A percentile compares a stretch with the other conserved stretches of the same genome.
Evolutionary conservation across 257 asterid genomes (phyloP).

Genomic region (Plectranthus barbatus): DNA sequence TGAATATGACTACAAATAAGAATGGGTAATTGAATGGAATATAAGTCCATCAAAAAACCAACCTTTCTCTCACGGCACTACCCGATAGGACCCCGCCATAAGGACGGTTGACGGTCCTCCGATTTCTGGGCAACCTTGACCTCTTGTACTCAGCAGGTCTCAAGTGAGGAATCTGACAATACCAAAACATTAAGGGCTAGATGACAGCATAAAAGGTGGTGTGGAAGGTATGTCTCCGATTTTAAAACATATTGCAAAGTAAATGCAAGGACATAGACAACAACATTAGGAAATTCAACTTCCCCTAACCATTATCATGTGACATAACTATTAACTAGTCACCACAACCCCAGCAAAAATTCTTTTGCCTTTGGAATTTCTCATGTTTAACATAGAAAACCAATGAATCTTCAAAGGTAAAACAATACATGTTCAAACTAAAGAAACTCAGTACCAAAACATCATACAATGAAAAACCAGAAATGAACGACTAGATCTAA

Average conservation of each 20-base stretch:
- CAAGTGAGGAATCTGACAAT: slow-evolving; percentile 65
- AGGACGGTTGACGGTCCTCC: slow-evolving; percentile 72
- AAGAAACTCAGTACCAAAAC: too few relatives aligned
- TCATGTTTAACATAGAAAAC: too few relatives aligned
- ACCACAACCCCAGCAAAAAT: not conserved
- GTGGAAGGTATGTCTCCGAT: not conserved
- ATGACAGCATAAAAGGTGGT: not conserved
- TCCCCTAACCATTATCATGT: too few relatives aligned
- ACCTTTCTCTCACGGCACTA: slow-evolving; percentile 76
- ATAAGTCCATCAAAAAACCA: not conserved
- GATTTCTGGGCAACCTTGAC: too few relatives aligned
- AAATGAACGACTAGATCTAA: too few relatives aligned
- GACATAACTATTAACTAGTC: not conserved
- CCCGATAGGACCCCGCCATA: slow-evolving; percentile 79
- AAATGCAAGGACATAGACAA: too few relatives aligned
- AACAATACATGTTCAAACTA: too few relatives aligned
- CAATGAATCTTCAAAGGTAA: too few relatives aligned
- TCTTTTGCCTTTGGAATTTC: too few relatives aligned
- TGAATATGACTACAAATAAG: not conserved
- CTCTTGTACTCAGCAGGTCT: slow-evolving; percentile 72
- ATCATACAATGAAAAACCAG: too few relatives aligned
- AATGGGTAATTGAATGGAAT: too few relatives aligned
- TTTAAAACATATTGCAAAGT: not conserved
- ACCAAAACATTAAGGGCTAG: not conserved
- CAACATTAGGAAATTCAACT: too few relatives aligned